phyloP scores from a whole-genome alignment of 1,139 yeast species.

The Schwanniomyces etchellsii region DNA sequence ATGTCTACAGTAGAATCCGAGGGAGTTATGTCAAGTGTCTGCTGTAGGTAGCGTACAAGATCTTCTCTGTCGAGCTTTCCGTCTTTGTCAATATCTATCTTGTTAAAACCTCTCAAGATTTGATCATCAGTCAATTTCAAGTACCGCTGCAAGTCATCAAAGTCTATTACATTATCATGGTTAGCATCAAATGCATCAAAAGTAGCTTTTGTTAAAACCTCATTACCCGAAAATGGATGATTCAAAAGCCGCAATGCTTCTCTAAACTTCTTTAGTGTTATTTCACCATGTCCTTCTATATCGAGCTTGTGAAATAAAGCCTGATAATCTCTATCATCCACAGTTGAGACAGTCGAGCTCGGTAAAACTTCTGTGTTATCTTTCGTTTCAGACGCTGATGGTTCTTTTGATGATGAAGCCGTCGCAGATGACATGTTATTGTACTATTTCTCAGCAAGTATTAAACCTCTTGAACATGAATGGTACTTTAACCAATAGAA shows the following conservation, averaged over 20 bases:
- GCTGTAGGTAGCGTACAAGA: conserved; percentile 55
- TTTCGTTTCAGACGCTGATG: no score
- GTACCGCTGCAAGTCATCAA: conserved; percentile 56
- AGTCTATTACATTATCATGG: conserved; percentile 52
- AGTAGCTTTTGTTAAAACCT: conserved; percentile 51
- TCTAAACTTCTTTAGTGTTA: conserved; percentile 50
- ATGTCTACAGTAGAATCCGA: conserved; percentile 50
- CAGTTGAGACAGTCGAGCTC: conserved; percentile 2
- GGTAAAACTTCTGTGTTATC: no score
- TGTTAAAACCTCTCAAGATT: conserved; percentile 62
- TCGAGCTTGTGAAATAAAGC: conserved; percentile 46
- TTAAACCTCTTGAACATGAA: no score
- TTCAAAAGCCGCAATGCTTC: conserved; percentile 47
- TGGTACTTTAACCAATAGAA: no score
- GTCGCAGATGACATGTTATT: no score
- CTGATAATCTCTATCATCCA: conserved; percentile 16
- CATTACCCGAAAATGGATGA: conserved; percentile 66
- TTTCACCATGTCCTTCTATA: conserved; percentile 45
- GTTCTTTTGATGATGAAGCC: no score
- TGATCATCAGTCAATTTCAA: conserved; percentile 62
- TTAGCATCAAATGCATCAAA: conserved; percentile 55
- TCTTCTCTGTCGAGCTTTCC: conserved; percentile 68
- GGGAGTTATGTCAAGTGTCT: conserved; percentile 47
- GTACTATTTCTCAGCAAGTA: no score
- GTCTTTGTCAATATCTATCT: conserved; percentile 70